Evolutionary conservation across 2,329 filamentous ascomycete species (phyloP).

Genomic region (Fusarium subtropicale): DNA sequence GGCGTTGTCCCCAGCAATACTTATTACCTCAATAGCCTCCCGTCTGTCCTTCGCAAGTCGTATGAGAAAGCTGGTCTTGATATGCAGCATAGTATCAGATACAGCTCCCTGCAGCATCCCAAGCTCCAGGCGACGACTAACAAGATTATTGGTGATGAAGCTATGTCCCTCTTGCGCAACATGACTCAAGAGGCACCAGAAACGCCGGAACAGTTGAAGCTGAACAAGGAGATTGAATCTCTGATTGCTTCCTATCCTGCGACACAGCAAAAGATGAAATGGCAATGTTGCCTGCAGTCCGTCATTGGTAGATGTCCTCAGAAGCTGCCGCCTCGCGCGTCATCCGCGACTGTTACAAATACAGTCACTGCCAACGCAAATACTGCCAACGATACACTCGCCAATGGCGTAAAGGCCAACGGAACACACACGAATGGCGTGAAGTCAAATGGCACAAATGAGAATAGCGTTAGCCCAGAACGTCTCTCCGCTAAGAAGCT

Average conservation of each 20-base stretch:
- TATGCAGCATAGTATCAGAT: neutral
- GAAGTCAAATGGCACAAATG: neutral
- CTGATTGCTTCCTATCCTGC: neutral
- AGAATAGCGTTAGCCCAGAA: neutral
- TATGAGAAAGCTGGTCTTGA: neutral
- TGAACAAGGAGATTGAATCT: neutral
- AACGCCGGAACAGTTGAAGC: neutral
- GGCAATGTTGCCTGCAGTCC: neutral
- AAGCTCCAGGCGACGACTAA: neutral
- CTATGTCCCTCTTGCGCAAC: neutral
- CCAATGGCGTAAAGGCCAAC: neutral
- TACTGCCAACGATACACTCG: no score
- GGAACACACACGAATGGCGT: neutral
- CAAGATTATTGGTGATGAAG: neutral
- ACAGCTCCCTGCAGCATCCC: neutral
- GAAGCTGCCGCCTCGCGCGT: neutral
- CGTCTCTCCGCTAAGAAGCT: neutral
- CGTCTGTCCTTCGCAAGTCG: neutral
- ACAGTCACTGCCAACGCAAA: neutral
- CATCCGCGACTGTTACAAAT: neutral
- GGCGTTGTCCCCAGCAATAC: no score
- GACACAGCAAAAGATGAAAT: neutral
- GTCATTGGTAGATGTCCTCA: neutral
- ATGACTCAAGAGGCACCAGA: neutral
- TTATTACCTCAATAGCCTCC: neutral